A percentile compares a stretch with the other conserved stretches of the same genome.
Evolutionary conservation across 2,329 filamentous ascomycete genomes (phyloP).

Genomic region (Paecilomyces niveus): DNA sequence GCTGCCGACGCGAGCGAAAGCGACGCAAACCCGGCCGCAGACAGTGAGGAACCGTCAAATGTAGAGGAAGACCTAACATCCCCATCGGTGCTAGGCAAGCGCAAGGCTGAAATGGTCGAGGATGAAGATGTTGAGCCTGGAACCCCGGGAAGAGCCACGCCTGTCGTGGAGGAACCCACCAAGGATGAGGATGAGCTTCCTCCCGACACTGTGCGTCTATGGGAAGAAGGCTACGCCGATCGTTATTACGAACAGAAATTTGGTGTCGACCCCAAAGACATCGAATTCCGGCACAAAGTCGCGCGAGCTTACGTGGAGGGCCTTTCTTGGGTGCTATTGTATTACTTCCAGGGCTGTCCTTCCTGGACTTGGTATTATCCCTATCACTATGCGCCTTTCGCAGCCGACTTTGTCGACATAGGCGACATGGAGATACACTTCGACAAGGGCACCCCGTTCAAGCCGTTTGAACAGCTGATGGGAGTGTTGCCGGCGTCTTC

Average conservation of each 20-base stretch:
- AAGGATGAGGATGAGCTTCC: conserved; percentile 55
- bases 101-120: conserved; percentile 67
- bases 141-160: conserved; percentile 55
- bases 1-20: conserved; percentile 19
- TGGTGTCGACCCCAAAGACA: conserved; percentile 69
- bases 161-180: conserved; percentile 41
- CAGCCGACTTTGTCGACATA: conserved; percentile 84
- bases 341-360: conserved; percentile 97
- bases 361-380: conserved; percentile 99
- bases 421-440: conserved; percentile 73
- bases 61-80: conserved; percentile 20
- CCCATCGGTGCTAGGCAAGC: conserved; percentile 29
- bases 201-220: conserved; percentile 76
- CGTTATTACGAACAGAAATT: conserved; percentile 98
- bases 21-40: conserved; percentile 12
- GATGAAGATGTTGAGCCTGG: conserved; percentile 47
- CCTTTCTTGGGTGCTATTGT: conserved; percentile 87
- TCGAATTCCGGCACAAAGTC: conserved; percentile 81
- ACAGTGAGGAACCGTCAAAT: conserved; percentile 18
- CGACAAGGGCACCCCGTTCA: conserved; percentile 75
- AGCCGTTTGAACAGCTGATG: conserved; percentile 96
- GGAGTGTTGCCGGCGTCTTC: conserved; percentile 91
- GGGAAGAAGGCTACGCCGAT: conserved; percentile 93
- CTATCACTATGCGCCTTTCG: conserved; percentile 96
- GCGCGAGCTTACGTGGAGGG: conserved; percentile 90